Conservation (phyloP, 495 filamentous ascomycete genomes). For the Evernia prunastri region DNA sequence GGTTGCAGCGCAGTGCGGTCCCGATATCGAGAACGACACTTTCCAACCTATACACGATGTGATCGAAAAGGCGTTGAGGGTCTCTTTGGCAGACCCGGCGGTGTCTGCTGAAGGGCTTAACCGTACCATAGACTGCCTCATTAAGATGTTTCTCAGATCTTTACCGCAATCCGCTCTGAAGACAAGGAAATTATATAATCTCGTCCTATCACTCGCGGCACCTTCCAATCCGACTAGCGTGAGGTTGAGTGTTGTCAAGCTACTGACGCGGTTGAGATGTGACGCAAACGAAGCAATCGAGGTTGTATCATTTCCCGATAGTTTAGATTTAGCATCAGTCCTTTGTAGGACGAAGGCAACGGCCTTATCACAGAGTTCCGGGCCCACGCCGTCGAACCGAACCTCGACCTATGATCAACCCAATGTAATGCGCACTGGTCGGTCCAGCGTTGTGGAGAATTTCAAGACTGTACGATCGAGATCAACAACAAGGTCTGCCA, state of each 20-base stretch:
- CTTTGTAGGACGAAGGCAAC: constrained; percentile 59
- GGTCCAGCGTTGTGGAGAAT: constrained; percentile 23
- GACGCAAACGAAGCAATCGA: constrained; percentile 69
- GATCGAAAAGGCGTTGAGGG: constrained; percentile 2
- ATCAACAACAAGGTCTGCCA: constrained; percentile 29
- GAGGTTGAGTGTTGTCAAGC: constrained; percentile 71
- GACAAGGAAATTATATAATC: constrained; percentile 52
- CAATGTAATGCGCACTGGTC: constrained; percentile 23
- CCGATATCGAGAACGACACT: constrained; percentile 4
- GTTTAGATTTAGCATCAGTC: constrained; percentile 61
- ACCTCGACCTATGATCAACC: constrained; percentile 25
- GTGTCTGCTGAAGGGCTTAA: constrained; percentile 27
- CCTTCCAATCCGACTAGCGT: constrained; percentile 53
- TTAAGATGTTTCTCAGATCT: constrained; percentile 66
- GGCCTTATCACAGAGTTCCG: constrained; percentile 19
- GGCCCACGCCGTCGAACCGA: constrained; percentile 21
- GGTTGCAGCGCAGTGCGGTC: constrained; percentile 12
- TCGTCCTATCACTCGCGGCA: constrained; percentile 61
- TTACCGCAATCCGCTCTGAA: constrained; percentile 54
- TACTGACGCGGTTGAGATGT: constrained; percentile 77
- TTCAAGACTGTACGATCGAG: constrained; percentile 31
- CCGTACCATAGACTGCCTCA: constrained; percentile 34
- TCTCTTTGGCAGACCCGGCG: not conserved
- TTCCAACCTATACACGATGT: constrained; percentile 8
- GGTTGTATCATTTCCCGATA: constrained; percentile 58